Evolutionary conservation across 129 eudicot species (phyloP).

Genomic region (Scalesia atractyloides): DNA sequence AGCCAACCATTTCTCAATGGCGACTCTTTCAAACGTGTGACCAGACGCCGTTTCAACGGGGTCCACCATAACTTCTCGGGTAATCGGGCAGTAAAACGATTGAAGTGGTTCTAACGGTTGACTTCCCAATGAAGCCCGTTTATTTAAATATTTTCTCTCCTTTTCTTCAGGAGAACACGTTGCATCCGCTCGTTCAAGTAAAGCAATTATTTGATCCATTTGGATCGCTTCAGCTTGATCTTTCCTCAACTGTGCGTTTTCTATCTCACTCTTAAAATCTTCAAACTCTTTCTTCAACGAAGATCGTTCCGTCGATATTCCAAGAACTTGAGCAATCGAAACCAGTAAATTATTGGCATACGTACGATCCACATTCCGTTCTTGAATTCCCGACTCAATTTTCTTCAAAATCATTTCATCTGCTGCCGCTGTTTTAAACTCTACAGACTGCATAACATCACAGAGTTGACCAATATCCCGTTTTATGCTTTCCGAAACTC

Average conservation of each 20-base stretch:
- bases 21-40: slow-evolving; percentile 67
- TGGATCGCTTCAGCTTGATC: slow-evolving; percentile 74
- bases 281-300: slow-evolving; percentile 58
- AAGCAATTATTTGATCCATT: slow-evolving; percentile 64
- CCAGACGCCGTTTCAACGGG: slow-evolving; percentile 75
- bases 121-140: slow-evolving; percentile 60
- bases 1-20: slow-evolving; percentile 68
- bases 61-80: slow-evolving; percentile 67
- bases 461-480: slow-evolving; percentile 48
- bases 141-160: slow-evolving; percentile 49
- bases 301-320: slow-evolving; percentile 56
- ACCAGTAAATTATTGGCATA: slow-evolving; percentile 54
- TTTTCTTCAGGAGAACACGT: slow-evolving; percentile 55
- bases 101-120: slow-evolving; percentile 68
- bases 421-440: slow-evolving; percentile 56
- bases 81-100: slow-evolving; percentile 70
- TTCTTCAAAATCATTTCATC: slow-evolving; percentile 65
- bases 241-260: slow-evolving; percentile 56
- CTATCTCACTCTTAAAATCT: slow-evolving; percentile 61
- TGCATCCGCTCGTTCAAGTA: slow-evolving; percentile 68
- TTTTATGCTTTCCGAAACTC: slow-evolving; percentile 38
- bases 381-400: slow-evolving; percentile 63
- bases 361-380: slow-evolving; percentile 59
- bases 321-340: slow-evolving; percentile 53
- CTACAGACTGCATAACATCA: slow-evolving; percentile 49